Base-by-base conservation (phyloP, 371 early-diverging fungal genomes). In the Choanephora cucurbitarum region DNA sequence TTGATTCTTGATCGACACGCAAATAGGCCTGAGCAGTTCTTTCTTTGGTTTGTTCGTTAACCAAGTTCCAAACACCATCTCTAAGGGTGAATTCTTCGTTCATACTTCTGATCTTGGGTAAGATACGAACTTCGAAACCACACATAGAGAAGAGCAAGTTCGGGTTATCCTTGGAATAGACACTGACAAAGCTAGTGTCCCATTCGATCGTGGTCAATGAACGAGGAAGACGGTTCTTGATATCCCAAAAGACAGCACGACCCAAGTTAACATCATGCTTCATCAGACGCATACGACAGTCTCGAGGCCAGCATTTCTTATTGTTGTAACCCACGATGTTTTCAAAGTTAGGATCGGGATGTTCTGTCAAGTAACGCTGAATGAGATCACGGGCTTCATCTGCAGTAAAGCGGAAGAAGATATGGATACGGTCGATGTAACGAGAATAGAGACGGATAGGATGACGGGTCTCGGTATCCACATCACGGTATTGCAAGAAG, bases 281-380 rank as follows among this genome's bases (percentile, higher is more conserved):
- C 95, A 99, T 96, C 64, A 99, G 69, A 49, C 99, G 91, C 99
- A 99, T 99, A 57, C 99, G 91, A 66, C 96, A 93, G 75, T 99
- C 98, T 44, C 98, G 89, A 14, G 98, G 98, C 97, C 98, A 99
- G 83, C 96, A 96, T 60, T 86, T 88, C 67, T 91, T 90, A 80
- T 93, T 97, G 76, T 95, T 93, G 74, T 99, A 99, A 0, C 98
- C 98, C 11, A 97, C 97, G 62, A 98, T 89, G 73, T 98, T 98
- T 66, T 97, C 98, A 76, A 96, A 96, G 77, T 98, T 98, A 15
- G 99, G 99, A 77, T 99, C 98, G 1, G 99, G 99, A 75, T 97
- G 93, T 69, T 98, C 97, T 0, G 97, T 96, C 64, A 98, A 67
- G 65, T 94, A 98, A 40, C 98, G 89, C 69, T 99, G 97, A 52